Evolutionary conservation across 495 filamentous ascomycete species (phyloP).

Genomic region (Neurospora sp.): DNA sequence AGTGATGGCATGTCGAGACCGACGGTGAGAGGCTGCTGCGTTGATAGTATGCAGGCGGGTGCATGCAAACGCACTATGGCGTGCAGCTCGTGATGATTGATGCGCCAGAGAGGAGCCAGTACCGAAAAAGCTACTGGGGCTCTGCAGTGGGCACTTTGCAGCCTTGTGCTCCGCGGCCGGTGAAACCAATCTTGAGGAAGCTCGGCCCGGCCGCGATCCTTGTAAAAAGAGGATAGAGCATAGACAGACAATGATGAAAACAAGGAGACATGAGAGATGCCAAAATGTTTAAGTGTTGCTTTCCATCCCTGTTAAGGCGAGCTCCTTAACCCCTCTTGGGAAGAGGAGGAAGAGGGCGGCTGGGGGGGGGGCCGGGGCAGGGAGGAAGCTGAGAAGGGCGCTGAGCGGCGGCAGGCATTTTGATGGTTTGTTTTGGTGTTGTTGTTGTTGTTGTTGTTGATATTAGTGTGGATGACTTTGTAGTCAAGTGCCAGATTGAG

Average conservation of each 20-base stretch:
- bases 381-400: constrained; percentile 66
- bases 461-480: not conserved
- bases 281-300: constrained; percentile 4
- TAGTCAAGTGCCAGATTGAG: not conserved
- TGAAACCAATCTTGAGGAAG: constrained; percentile 1
- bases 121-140: constrained; percentile 5
- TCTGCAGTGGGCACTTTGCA: constrained; percentile 5
- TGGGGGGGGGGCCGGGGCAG: constrained; percentile 76
- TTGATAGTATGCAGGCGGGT: constrained; percentile 1
- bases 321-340: constrained; percentile 51
- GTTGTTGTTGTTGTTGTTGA: constrained; percentile 1
- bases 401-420: constrained; percentile 52
- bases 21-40: constrained; percentile 5
- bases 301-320: not conserved
- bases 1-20: constrained; percentile 1
- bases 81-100: constrained; percentile 9
- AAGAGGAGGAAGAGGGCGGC: constrained; percentile 71
- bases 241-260: constrained; percentile 1
- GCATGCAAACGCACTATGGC: constrained; percentile 11
- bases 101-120: constrained; percentile 8
- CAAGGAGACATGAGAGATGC: constrained; percentile 8
- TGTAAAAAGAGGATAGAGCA: constrained; percentile 6
- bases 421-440: constrained; percentile 23
- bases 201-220: constrained; percentile 11
- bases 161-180: constrained; percentile 12